A percentile compares a stretch with the other conserved stretches of the same genome.
These are phyloP conservation scores for Primulina tabacum DNA, from an alignment of 257 asterid genomes.

Conservation along the genomic window DNA sequence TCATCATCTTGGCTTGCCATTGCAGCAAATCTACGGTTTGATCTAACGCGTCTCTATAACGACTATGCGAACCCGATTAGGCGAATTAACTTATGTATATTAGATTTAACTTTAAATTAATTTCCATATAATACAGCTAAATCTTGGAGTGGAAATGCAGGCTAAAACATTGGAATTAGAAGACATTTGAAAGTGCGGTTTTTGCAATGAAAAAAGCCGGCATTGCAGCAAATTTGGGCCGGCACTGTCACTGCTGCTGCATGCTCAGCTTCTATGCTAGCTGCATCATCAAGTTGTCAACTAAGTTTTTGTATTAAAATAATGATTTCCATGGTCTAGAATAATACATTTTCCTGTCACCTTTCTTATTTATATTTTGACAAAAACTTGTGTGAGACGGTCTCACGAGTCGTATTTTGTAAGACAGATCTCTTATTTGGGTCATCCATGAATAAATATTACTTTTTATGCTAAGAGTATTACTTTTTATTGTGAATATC, in stretches of 20 bases:
- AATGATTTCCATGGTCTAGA: not conserved
- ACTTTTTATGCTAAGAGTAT: no score
- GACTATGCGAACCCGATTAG: no score
- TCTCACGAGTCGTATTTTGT: no score
- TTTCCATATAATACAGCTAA: constrained; percentile 36
- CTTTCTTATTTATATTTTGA: no score
- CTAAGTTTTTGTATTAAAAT: not conserved
- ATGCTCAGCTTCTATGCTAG: not conserved
- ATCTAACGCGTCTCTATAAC: no score
- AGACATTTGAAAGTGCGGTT: not conserved
- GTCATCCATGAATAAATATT: no score
- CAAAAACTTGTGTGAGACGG: no score
- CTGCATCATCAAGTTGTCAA: not conserved
- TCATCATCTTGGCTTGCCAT: no score
- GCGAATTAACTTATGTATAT: no score
- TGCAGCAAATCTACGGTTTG: no score
- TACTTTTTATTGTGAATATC: no score
- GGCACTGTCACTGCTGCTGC: not conserved
- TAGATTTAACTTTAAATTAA: not conserved
- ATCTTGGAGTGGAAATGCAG: constrained; percentile 37
- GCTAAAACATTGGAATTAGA: constrained; percentile 21
- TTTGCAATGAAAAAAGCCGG: not conserved
- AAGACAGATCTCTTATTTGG: no score
- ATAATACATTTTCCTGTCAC: not conserved
- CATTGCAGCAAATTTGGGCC: constrained; percentile 9